A percentile compares a stretch with the other conserved stretches of the same genome.
Evolutionary conservation across 208 protist genomes (phyloP).

Genomic region (Leishmania lainsoni): DNA sequence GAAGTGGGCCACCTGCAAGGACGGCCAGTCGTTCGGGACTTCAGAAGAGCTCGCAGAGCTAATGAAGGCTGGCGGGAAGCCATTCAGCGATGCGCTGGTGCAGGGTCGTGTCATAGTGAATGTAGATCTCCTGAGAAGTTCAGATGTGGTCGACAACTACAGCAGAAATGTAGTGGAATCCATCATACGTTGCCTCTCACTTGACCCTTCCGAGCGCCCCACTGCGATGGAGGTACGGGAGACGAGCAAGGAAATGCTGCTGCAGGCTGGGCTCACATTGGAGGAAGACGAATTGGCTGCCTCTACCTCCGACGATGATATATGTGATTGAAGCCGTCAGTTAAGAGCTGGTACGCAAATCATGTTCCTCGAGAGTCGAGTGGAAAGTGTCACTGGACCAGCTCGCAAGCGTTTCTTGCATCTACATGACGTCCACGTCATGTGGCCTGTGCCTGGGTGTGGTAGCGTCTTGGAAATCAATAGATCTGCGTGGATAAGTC

Average conservation of each 20-base stretch:
- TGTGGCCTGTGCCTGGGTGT: not conserved
- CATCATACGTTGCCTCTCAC: conserved; percentile 5
- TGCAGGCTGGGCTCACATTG: not conserved
- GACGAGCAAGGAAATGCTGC: not conserved
- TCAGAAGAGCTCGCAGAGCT: conserved; percentile 21
- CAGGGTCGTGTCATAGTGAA: conserved; percentile 12
- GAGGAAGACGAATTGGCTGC: conserved; percentile 1
- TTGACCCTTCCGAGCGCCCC: conserved; percentile 5
- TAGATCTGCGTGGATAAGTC: not conserved
- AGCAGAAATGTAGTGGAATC: not conserved
- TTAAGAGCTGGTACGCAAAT: not conserved
- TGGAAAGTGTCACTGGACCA: not conserved
- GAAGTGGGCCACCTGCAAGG: conserved; percentile 31
- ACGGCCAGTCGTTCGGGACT: conserved; percentile 6
- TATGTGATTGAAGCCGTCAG: not conserved
- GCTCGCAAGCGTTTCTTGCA: not conserved
- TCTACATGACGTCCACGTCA: not conserved
- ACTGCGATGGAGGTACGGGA: conserved; percentile 9
- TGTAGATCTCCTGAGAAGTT: not conserved
- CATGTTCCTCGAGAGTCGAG: not conserved
- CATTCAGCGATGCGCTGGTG: conserved; percentile 14
- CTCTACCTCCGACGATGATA: not conserved
- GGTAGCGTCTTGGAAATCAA: not conserved
- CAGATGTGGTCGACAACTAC: not conserved
- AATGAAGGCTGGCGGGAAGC: conserved; percentile 4